phyloP scores from a whole-genome alignment of 441 rosid species.

The Dalechampia spathulata region DNA sequence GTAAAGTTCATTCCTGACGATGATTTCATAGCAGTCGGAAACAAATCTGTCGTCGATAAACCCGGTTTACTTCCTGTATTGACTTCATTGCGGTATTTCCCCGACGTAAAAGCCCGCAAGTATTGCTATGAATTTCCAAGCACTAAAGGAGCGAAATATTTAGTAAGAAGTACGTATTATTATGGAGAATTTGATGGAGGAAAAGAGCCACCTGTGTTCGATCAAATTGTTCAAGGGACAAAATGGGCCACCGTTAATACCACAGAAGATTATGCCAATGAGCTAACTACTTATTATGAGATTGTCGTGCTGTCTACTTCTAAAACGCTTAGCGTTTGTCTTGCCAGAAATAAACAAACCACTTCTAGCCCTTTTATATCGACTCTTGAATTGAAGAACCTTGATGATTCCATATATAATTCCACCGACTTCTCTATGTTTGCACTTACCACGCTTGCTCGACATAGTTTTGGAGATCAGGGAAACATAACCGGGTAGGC shows the following conservation, averaged over 20 bases:
- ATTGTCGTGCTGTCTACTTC: conserved; percentile 39
- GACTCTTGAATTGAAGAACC: conserved; percentile 53
- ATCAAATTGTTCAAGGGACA: conserved; percentile 73
- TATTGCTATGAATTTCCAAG: conserved; percentile 57
- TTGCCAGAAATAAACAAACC: conserved; percentile 58
- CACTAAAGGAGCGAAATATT: conserved; percentile 52
- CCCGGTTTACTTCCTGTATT: conserved; percentile 43
- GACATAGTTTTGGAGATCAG: conserved; percentile 49
- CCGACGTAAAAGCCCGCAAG: conserved; percentile 46
- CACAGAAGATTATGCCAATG: conserved; percentile 62
- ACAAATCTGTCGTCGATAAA: conserved; percentile 33
- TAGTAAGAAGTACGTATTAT: conserved; percentile 61
- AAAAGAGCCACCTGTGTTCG: conserved; percentile 68
- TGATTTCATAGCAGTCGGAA: conserved; percentile 50
- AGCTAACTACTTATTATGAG: conserved; percentile 65
- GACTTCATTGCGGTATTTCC: conserved; percentile 63
- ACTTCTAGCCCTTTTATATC: conserved; percentile 64
- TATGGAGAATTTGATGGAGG: conserved; percentile 82
- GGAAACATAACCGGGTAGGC: conserved; percentile 45
- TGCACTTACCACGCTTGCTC: conserved; percentile 55
- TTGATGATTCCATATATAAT: conserved; percentile 63
- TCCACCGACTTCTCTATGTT: conserved; percentile 39
- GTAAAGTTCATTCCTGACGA: conserved; percentile 55
- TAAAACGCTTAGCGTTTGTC: conserved; percentile 53
- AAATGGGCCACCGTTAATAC: conserved; percentile 80